A percentile compares a stretch with the other conserved stretches of the same genome.
Conservation (phyloP, 192 early-diverging fungal species). For the Backusella sp. region DNA sequence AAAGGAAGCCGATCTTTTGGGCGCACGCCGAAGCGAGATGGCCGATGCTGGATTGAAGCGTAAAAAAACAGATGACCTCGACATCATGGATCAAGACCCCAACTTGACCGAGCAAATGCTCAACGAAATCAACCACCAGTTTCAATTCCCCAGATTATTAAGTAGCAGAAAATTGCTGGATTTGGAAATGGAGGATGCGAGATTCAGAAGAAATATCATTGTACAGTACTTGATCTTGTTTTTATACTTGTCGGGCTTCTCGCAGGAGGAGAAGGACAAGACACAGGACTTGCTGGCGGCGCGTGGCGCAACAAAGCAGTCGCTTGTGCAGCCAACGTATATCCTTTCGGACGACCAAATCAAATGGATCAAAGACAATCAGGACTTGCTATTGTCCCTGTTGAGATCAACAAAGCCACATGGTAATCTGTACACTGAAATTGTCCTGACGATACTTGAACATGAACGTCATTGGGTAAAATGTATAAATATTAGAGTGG, state of each 20-base stretch:
- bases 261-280: slow-evolving; percentile 43
- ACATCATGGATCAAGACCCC: not conserved
- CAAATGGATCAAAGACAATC: slow-evolving; percentile 52
- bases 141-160: slow-evolving; percentile 78
- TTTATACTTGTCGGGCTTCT: slow-evolving; percentile 65
- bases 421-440: slow-evolving; percentile 62
- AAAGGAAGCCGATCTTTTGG: not conserved
- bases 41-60: not conserved
- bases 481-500: not conserved
- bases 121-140: slow-evolving; percentile 37
- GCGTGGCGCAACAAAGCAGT: slow-evolving; percentile 59
- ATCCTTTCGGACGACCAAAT: slow-evolving; percentile 31
- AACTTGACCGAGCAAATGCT: slow-evolving; percentile 16
- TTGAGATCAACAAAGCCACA: slow-evolving; percentile 55
- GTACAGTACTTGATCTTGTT: slow-evolving; percentile 87
- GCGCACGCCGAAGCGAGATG: not conserved
- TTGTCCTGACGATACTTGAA: slow-evolving; percentile 62
- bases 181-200: slow-evolving; percentile 75
- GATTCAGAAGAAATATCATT: slow-evolving; percentile 84
- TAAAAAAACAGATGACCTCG: not conserved
- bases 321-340: slow-evolving; percentile 25
- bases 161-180: slow-evolving; percentile 69
- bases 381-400: slow-evolving; percentile 44
- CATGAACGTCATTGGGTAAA: slow-evolving; percentile 78
- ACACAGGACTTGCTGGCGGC: slow-evolving; percentile 44